Evolutionary conservation across 2,329 filamentous ascomycete species (phyloP).

Genomic region (Pseudopyrenochaeta lycopersici): DNA sequence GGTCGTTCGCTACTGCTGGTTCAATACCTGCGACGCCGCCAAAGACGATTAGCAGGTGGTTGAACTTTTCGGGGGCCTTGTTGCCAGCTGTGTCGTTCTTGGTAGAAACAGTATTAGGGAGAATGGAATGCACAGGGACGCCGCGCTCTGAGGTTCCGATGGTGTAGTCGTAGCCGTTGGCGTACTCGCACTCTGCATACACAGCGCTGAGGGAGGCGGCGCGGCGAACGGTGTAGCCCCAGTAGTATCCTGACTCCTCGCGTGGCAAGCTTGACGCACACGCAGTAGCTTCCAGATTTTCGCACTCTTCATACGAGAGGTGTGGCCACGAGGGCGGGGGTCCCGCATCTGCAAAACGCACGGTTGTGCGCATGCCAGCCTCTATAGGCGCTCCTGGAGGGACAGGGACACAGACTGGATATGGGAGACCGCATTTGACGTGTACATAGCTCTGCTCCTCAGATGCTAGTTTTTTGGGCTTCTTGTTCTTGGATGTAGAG

Average conservation of each 20-base stretch:
- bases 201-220: slow-evolving; percentile 73
- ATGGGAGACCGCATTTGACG: slow-evolving; percentile 61
- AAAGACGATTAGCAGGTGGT: slow-evolving; percentile 80
- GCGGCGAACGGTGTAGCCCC: slow-evolving; percentile 79
- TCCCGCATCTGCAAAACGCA: slow-evolving; percentile 66
- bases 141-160: slow-evolving; percentile 87
- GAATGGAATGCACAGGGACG: slow-evolving; percentile 52
- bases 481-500: slow-evolving; percentile 51
- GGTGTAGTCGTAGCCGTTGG: slow-evolving; percentile 81
- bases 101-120: slow-evolving; percentile 22
- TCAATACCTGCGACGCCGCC: slow-evolving; percentile 84
- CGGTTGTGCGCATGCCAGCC: slow-evolving; percentile 75
- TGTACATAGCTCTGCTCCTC: slow-evolving; percentile 42
- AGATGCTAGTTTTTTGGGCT: slow-evolving; percentile 47
- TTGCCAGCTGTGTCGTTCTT: slow-evolving; percentile 6
- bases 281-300: slow-evolving; percentile 60
- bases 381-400: slow-evolving; percentile 62
- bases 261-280: slow-evolving; percentile 75
- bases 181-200: slow-evolving; percentile 78
- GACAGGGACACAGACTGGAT: slow-evolving; percentile 63
- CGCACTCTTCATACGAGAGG: slow-evolving; percentile 29
- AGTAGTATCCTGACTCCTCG: slow-evolving; percentile 82
- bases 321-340: slow-evolving; percentile 46
- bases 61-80: slow-evolving; percentile 59
- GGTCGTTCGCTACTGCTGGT: slow-evolving; percentile 72